Evolutionary conservation across 75 land plant genomes (phyloP), one percentile per base, ranked within the genome.

Genomic region (Azolla pinnata): DNA sequence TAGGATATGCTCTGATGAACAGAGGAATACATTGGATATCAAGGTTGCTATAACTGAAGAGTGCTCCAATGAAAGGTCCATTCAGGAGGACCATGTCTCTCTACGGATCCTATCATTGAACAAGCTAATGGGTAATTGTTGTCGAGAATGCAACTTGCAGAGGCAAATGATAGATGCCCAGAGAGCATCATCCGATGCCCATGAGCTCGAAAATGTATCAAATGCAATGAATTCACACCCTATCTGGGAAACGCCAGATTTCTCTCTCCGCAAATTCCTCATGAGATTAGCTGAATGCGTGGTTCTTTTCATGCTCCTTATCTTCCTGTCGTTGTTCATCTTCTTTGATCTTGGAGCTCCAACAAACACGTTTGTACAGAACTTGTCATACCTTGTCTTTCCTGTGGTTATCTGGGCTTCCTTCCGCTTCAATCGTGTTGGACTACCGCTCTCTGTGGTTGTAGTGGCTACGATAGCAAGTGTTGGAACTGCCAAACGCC

Each of bases 341-440:
- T 74, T 74, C 42, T 74, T 71, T 34, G 70, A 57, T 57, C 26
- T 65, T 26, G 67, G 67, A 29, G 40, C 59, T 44, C 31, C 42
- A 25, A 44, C 33, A 4, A 56, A 59, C 20, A 62, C 56, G 38
- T 65, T 65, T 57, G 63, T 71, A 23, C 66, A 63, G 29, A 49
- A 59, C 25, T 56, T 74, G 38, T 69, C 76, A 21, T 74, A 74
- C 30, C 44, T 74, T 52, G 76, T 74, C 25, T 74, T 70, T 49
- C 76, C 76, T 54, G 75, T 74, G 25, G 76, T 74, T n/a, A 74
- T 74, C 27, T 74, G 76, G 76, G 75, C 76, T 14, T 74, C 76
- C 32, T 74, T 74, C 47, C 76, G 76, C 9, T 74, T 74, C 59
- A 74, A 74, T 56, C 74, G 74, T 16, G 54, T 74, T 40, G 76